Conservation (phyloP, 176 grass and related monocot genomes). For the Areca catechu region DNA sequence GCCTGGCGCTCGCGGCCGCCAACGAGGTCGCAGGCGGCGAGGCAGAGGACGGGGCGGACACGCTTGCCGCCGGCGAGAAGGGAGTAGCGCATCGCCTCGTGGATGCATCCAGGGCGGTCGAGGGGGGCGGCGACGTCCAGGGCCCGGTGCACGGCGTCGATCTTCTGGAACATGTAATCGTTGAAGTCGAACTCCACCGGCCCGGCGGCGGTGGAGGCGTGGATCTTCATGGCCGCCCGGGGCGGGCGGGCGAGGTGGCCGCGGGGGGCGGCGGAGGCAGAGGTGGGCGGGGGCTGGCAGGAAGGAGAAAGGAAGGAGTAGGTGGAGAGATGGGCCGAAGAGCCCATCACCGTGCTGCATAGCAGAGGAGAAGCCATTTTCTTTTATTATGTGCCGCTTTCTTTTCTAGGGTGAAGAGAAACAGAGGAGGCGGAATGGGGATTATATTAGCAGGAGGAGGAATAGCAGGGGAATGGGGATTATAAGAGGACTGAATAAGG, state of each 20-base stretch:
- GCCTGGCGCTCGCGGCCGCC: constrained; percentile 45
- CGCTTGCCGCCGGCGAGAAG: constrained; percentile 71
- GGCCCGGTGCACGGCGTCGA: constrained; percentile 36
- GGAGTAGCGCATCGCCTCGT: constrained; percentile 81
- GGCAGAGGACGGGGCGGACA: constrained; percentile 59
- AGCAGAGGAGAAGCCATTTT: too few species aligned
- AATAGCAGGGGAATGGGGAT: too few species aligned
- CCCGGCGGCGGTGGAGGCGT: constrained; percentile 1
- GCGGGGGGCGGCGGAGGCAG: constrained; percentile 1
- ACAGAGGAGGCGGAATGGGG: too few species aligned
- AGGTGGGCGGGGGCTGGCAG: background rate
- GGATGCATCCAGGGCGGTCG: constrained; percentile 29
- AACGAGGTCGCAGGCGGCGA: constrained; percentile 47
- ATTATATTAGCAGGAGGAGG: too few species aligned
- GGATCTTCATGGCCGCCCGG: background rate
- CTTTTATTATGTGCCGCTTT: too few species aligned
- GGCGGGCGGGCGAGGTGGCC: background rate
- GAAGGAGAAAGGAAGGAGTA: background rate
- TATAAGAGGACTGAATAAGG: too few species aligned
- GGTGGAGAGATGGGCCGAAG: too few species aligned
- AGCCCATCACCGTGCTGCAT: too few species aligned
- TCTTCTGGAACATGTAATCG: constrained; percentile 58
- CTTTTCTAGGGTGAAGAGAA: too few species aligned
- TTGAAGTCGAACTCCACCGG: constrained; percentile 46
- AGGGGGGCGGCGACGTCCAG: constrained; percentile 41